A percentile compares a stretch with the other conserved stretches of the same genome.
These are phyloP conservation scores for Microsporum canis DNA, from an alignment of 2,329 filamentous ascomycete species.

Conservation along the genomic window DNA sequence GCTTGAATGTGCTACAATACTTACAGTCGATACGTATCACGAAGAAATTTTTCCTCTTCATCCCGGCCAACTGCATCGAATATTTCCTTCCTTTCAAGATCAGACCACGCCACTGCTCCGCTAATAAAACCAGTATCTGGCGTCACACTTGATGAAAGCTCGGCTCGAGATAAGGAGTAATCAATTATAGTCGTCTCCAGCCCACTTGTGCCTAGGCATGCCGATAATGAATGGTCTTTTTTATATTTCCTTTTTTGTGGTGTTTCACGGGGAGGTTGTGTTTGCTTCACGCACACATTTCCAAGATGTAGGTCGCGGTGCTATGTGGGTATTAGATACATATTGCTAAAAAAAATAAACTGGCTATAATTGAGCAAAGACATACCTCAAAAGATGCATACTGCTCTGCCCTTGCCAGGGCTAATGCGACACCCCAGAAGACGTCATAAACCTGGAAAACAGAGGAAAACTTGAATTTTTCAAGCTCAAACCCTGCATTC, in stretches of 20 bases:
- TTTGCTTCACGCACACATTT: constrained; percentile 50
- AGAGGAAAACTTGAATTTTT: constrained; percentile 34
- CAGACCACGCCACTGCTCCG: constrained; percentile 29
- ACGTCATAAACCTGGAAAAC: constrained; percentile 48
- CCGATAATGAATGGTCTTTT: constrained; percentile 9
- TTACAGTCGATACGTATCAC: constrained; percentile 35
- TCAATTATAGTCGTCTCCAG: constrained; percentile 56
- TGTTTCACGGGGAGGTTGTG: constrained; percentile 8
- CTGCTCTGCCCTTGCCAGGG: constrained; percentile 50
- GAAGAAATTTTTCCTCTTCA: constrained; percentile 30
- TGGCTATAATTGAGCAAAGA: background rate
- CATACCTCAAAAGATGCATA: constrained; percentile 46
- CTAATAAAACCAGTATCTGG: constrained; percentile 17
- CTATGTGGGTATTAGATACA: constrained; percentile 18
- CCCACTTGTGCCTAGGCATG: constrained; percentile 42
- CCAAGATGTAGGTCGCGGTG: constrained; percentile 56
- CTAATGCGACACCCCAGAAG: constrained; percentile 55
- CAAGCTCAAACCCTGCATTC: constrained; percentile 50
- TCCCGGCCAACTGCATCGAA: constrained; percentile 34
- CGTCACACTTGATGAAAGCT: constrained; percentile 25
- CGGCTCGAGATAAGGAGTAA: constrained; percentile 55
- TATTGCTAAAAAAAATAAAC: constrained; percentile 11
- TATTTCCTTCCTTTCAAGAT: constrained; percentile 34
- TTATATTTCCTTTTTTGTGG: background rate
- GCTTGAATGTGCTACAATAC: constrained; percentile 10